Evolutionary conservation across 2,329 filamentous ascomycete species (phyloP).

Genomic region (Cytospora paraplurivora): DNA sequence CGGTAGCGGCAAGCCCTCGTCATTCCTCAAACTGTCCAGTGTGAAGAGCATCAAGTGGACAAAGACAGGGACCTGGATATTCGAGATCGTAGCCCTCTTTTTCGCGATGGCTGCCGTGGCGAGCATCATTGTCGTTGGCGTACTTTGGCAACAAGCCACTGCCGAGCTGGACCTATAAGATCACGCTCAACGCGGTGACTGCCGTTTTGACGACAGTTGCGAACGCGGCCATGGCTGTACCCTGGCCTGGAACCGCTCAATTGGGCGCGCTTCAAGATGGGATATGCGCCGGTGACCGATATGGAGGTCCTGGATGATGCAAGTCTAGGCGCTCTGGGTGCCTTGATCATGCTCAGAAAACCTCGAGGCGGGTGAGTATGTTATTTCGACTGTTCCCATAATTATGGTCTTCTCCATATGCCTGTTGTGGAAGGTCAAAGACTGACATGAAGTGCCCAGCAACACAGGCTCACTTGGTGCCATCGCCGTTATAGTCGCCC

Average conservation of each 20-base stretch:
- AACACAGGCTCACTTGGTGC: slow-evolving; percentile 37
- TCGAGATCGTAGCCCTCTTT: slow-evolving; percentile 35
- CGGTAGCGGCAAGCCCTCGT: slow-evolving; percentile 1
- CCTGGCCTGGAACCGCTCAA: slow-evolving; percentile 38
- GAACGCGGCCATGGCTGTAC: slow-evolving; percentile 36
- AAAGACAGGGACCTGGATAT: slow-evolving; percentile 34
- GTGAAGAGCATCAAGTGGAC: slow-evolving; percentile 22
- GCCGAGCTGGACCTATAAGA: slow-evolving; percentile 37
- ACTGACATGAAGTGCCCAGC: slow-evolving; percentile 21
- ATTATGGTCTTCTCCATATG: neutral
- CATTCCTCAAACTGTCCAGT: neutral
- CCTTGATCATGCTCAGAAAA: slow-evolving; percentile 35
- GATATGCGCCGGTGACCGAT: slow-evolving; percentile 35
- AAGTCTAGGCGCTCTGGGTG: slow-evolving; percentile 38
- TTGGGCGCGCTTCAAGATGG: slow-evolving; percentile 39
- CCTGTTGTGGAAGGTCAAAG: neutral
- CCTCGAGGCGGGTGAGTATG: slow-evolving; percentile 36
- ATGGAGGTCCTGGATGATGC: slow-evolving; percentile 41
- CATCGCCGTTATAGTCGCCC: slow-evolving; percentile 34
- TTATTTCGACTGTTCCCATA: no score
- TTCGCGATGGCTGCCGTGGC: slow-evolving; percentile 35
- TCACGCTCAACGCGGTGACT: slow-evolving; percentile 40
- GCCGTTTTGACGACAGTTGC: slow-evolving; percentile 37
- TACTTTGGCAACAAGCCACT: slow-evolving; percentile 36
- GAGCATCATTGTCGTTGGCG: slow-evolving; percentile 37